These are phyloP conservation scores for Pseudisothecium myosuroides DNA, from an alignment of 225 moss, liverwort and hornwort species.

Conservation along the genomic window DNA sequence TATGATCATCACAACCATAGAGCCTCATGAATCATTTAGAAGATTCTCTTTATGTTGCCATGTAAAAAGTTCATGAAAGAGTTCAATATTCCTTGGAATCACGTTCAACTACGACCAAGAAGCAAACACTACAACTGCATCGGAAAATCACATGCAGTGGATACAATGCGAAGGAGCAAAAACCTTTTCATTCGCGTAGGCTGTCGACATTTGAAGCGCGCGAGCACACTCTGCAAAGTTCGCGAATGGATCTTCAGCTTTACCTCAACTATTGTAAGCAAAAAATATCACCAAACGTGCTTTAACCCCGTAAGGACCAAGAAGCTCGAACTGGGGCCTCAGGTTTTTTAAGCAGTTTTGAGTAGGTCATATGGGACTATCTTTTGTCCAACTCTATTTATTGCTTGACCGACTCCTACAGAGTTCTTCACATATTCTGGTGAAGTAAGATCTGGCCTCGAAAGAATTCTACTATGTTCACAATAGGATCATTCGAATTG, in stretches of 20 bases:
- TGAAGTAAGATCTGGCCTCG: neutral
- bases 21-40: neutral
- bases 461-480: neutral
- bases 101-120: neutral
- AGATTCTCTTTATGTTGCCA: too few species aligned
- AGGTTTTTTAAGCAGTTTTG: neutral
- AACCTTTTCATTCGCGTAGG: slow-evolving; percentile 61
- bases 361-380: neutral
- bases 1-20: neutral
- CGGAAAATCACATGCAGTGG: neutral
- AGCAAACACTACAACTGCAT: neutral
- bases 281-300: neutral
- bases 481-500: neutral
- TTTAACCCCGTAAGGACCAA: neutral
- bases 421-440: neutral
- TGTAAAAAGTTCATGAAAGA: neutral
- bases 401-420: neutral
- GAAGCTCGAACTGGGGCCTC: neutral
- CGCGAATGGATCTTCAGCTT: neutral
- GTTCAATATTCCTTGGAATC: neutral
- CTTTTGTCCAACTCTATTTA: neutral
- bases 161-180: neutral
- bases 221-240: slow-evolving; percentile 43
- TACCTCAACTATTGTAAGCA: neutral
- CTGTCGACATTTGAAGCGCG: slow-evolving; percentile 29